Percentiles rank a stretch among this genome's conserved stretches.
Conservation (phyloP, 2,329 filamentous ascomycete species). For the Chaetomium sp. region DNA sequence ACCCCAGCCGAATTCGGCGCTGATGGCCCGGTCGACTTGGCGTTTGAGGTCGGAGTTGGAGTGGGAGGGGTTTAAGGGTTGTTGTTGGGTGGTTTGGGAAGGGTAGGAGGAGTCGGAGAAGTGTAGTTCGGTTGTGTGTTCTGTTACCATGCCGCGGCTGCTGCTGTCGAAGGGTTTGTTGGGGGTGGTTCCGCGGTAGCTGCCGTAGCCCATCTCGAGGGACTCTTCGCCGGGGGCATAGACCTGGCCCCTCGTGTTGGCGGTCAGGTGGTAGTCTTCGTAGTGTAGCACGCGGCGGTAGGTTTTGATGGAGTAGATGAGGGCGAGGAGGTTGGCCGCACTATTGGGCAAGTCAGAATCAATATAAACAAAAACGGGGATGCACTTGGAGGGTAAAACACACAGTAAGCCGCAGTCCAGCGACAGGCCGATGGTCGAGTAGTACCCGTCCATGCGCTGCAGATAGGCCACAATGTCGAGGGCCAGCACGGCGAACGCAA, state of each 20-base stretch:
- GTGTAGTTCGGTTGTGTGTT: neutral
- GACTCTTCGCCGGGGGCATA: neutral
- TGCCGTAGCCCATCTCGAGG: conserved; percentile 5
- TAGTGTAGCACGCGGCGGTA: conserved; percentile 44
- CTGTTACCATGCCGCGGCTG: neutral
- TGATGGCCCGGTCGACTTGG: conserved; percentile 30
- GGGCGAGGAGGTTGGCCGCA: conserved; percentile 38
- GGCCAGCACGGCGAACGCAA: conserved; percentile 40
- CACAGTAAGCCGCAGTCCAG: conserved; percentile 46
- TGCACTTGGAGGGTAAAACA: conserved; percentile 18
- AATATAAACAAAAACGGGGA: neutral
- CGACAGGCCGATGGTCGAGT: conserved; percentile 42
- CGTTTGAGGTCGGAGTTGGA: conserved; percentile 19
- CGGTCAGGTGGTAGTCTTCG: conserved; percentile 45
- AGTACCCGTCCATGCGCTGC: conserved; percentile 38
- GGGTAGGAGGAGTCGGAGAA: conserved; percentile 2
- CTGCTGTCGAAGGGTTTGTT: neutral
- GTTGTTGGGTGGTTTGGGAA: conserved; percentile 19
- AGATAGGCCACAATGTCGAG: conserved; percentile 48
- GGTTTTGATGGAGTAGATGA: conserved; percentile 40
- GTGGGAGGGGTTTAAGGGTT: conserved; percentile 25
- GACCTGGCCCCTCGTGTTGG: conserved; percentile 36
- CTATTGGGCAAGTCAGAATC: conserved; percentile 9
- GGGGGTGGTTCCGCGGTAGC: neutral
- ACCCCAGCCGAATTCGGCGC: conserved; percentile 30